Conservation (phyloP, 1,284 basidiomycete species). For the Ustanciosporium gigantosporum region DNA sequence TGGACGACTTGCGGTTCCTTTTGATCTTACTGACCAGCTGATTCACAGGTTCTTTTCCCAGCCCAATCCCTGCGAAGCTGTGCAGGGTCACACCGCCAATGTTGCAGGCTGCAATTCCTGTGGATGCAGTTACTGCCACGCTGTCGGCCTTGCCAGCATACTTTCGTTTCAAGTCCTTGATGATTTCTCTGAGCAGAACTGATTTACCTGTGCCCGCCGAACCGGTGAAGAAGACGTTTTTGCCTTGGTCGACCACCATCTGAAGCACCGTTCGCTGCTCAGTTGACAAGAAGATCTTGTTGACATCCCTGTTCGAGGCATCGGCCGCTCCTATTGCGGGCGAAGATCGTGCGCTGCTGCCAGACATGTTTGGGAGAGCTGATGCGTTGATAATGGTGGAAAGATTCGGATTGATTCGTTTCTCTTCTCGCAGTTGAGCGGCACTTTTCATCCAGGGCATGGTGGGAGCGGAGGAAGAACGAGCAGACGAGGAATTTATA, state of each 20-base stretch:
- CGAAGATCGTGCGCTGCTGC: neutral
- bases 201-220: slow-evolving; percentile 94
- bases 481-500: neutral
- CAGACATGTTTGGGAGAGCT: slow-evolving; percentile 7
- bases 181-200: slow-evolving; percentile 86
- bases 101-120: slow-evolving; percentile 87
- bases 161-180: slow-evolving; percentile 68
- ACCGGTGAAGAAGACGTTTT: slow-evolving; percentile 94
- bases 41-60: slow-evolving; percentile 74
- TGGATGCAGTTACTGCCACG: slow-evolving; percentile 84
- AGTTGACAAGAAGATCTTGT: slow-evolving; percentile 44
- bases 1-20: slow-evolving; percentile 72
- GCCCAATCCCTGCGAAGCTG: slow-evolving; percentile 84
- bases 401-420: slow-evolving; percentile 18
- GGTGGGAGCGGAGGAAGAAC: slow-evolving; percentile 1
- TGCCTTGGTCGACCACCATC: slow-evolving; percentile 53
- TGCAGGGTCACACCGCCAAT: slow-evolving; percentile 91
- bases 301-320: slow-evolving; percentile 18
- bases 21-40: slow-evolving; percentile 70
- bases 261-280: slow-evolving; percentile 56
- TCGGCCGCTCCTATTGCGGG: neutral
- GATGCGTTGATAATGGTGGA: slow-evolving; percentile 14
- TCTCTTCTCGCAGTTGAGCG: slow-evolving; percentile 21
- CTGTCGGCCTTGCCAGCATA: slow-evolving; percentile 65
- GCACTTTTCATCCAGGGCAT: slow-evolving; percentile 34